Percentiles rank a stretch among this genome's conserved stretches.
Evolutionary conservation across 768 basidiomycete genomes (phyloP).

Genomic region (Strobilomyces dryophilus): DNA sequence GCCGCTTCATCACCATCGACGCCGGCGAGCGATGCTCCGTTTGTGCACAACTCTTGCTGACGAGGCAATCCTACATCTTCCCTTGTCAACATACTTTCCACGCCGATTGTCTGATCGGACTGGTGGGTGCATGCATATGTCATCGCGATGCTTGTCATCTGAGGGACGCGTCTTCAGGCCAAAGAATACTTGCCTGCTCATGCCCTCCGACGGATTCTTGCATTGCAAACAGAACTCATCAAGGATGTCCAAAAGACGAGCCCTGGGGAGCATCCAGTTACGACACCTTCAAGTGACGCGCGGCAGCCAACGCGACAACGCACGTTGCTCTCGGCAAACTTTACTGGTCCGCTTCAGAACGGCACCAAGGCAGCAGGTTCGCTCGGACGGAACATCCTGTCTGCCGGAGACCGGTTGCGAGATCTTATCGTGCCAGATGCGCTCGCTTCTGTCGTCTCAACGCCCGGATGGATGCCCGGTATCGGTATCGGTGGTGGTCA

Average conservation of each 20-base stretch:
- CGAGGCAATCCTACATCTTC: constrained; percentile 96
- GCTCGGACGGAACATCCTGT: constrained; percentile 75
- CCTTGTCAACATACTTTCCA: constrained; percentile 98
- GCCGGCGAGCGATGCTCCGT: constrained; percentile 80
- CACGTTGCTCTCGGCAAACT: constrained; percentile 72
- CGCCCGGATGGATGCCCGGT: constrained; percentile 74
- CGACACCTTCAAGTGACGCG: constrained; percentile 31
- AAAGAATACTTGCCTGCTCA: constrained; percentile 87
- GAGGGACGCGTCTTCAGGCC: constrained; percentile 47
- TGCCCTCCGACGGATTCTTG: constrained; percentile 78
- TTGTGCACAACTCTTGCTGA: constrained; percentile 73
- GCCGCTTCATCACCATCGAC: constrained; percentile 90
- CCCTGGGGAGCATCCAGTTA: constrained; percentile 31
- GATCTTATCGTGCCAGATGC: constrained; percentile 95
- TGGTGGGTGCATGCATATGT: constrained; percentile 53
- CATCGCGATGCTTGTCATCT: neutral
- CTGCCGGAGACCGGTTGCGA: constrained; percentile 83
- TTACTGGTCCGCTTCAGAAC: constrained; percentile 56
- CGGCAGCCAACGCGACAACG: constrained; percentile 54
- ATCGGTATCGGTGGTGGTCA: constrained; percentile 49
- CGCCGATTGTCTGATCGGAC: constrained; percentile 90
- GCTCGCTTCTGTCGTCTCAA: constrained; percentile 76
- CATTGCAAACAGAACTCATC: constrained; percentile 81
- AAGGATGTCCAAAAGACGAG: constrained; percentile 39
- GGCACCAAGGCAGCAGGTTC: constrained; percentile 62